Base-by-base conservation (phyloP, 345 rosid genomes). In the Laguncularia racemosa region DNA sequence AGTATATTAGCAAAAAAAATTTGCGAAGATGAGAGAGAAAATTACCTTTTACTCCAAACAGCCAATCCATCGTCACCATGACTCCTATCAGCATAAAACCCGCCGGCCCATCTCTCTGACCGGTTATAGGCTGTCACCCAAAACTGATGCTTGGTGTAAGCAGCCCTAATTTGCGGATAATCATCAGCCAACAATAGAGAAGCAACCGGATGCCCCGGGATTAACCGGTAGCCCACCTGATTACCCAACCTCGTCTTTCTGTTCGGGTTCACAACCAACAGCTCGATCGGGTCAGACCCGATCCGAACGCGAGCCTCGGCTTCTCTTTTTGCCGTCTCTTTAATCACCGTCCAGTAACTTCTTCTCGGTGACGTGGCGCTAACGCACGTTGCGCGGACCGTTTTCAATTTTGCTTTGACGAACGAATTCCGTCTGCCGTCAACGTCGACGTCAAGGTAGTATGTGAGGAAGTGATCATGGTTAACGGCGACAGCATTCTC, bases 381-480 rank as follows among this genome's bases (percentile, higher is more conserved):
- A 57, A 57, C 53, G 44, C 55, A 50, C 6, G 71, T 58, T 38
- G 68, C 75, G 53, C 68, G 67, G 0, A 57, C 74, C 50, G 76
- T 85, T 69, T 68, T 67, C 0, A 73, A 65, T 69, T 68, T 80
- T 17, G 86, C 73, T 63, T 77, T 85, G 50, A 80, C 71, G 47
- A 88, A 83, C 14, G 96, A 79, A 63, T 88, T 85, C 20, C 44
- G 23, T 53, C 58, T 48, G 57, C 93, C 93, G 57, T 85, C 93
- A 40, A 88, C 58, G 68, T 88, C 96, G 0, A 83, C 81, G 61
- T 88, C 96, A 2, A 85, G 73, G 67, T 83, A 79, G 63, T 79
- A 88, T 0, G 90, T 88, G 14, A 88, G 28, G 75, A 60, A 85
- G 62, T 88, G 96, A 65, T 88, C 96, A 47, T 85, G 96, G 66